Evolutionary conservation across 108 stramenopile genomes (phyloP).

Genomic region (Cyclotella cryptica): DNA sequence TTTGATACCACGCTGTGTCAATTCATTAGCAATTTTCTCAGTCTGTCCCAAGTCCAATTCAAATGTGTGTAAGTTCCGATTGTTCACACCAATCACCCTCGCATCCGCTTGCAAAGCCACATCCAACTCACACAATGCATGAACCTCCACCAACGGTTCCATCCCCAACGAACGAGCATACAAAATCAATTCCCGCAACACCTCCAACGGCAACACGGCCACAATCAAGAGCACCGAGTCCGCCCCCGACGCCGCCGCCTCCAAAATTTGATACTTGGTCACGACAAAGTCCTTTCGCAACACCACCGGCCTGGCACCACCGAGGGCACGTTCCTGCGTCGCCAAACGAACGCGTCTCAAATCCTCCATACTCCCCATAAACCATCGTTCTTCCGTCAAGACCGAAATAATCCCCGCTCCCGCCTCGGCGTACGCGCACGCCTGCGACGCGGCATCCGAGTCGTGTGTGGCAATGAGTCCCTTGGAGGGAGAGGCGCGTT

Average conservation of each 20-base stretch:
- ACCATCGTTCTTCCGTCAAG: slow-evolving; percentile 96
- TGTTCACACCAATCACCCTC: slow-evolving; percentile 97
- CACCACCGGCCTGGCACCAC: slow-evolving; percentile 74
- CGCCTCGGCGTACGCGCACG: slow-evolving; percentile 74
- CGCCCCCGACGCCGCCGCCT: slow-evolving; percentile 93
- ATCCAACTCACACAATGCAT: slow-evolving; percentile 87
- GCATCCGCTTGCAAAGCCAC: slow-evolving; percentile 92
- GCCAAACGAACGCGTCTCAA: slow-evolving; percentile 69
- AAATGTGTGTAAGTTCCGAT: slow-evolving; percentile 98
- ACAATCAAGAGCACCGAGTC: slow-evolving; percentile 98
- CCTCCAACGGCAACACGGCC: slow-evolving; percentile 75
- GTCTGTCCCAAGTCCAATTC: slow-evolving; percentile 94
- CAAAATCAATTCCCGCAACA: slow-evolving; percentile 80
- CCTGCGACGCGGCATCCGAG: slow-evolving; percentile 85
- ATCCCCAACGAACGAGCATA: slow-evolving; percentile 82
- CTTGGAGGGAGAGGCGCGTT: slow-evolving; percentile 95
- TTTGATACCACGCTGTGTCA: slow-evolving; percentile 55
- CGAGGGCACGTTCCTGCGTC: slow-evolving; percentile 34
- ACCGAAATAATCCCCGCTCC: slow-evolving; percentile 95
- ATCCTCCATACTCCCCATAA: slow-evolving; percentile 91
- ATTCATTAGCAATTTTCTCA: slow-evolving; percentile 71
- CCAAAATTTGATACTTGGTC: slow-evolving; percentile 90
- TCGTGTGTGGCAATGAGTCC: slow-evolving; percentile 82
- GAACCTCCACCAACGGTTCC: slow-evolving; percentile 98
- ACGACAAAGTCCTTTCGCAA: slow-evolving; percentile 96